Evolutionary conservation across 2,329 filamentous ascomycete species (phyloP).

Genomic region (Huntiella savannae): DNA sequence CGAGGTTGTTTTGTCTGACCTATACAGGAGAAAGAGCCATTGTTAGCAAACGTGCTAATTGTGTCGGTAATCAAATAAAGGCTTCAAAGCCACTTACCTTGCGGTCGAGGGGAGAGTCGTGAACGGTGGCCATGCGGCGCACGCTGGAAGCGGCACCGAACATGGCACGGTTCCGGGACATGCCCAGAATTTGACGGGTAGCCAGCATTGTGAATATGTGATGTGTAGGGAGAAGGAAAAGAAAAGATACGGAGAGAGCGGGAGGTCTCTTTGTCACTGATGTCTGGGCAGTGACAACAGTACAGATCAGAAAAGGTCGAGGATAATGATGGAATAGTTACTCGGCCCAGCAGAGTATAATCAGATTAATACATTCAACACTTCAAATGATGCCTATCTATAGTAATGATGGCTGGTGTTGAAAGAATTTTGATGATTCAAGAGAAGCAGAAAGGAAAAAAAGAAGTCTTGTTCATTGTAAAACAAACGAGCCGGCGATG

Average conservation of each 20-base stretch:
- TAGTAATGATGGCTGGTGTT: conserved; percentile 5
- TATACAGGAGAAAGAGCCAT: conserved; percentile 15
- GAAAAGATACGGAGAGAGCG: not conserved
- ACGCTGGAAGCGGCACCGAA: conserved; percentile 38
- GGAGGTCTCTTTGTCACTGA: conserved; percentile 3
- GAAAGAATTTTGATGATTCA: conserved; percentile 1
- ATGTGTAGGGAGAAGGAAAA: not conserved
- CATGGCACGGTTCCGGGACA: conserved; percentile 41
- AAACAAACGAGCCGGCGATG: not conserved
- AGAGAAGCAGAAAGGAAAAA: conserved; percentile 2
- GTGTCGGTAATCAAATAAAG: not conserved
- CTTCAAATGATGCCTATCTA: conserved; percentile 3
- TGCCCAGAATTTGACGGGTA: conserved; percentile 50
- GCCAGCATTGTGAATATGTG: conserved; percentile 36
- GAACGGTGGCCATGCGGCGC: conserved; percentile 65
- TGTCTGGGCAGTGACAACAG: conserved; percentile 6
- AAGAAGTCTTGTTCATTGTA: not conserved
- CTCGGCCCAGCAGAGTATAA: conserved; percentile 10
- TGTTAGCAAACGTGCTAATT: not conserved
- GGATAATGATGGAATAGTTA: conserved; percentile 2
- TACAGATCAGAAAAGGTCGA: not conserved
- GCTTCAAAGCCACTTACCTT: conserved; percentile 39
- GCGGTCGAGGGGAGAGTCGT: conserved; percentile 70
- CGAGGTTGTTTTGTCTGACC: conserved; percentile 91
- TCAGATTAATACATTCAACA: conserved; percentile 6